These are phyloP conservation scores for Didymella keratinophila DNA, from an alignment of 2,329 filamentous ascomycete genomes.

Conservation along the genomic window DNA sequence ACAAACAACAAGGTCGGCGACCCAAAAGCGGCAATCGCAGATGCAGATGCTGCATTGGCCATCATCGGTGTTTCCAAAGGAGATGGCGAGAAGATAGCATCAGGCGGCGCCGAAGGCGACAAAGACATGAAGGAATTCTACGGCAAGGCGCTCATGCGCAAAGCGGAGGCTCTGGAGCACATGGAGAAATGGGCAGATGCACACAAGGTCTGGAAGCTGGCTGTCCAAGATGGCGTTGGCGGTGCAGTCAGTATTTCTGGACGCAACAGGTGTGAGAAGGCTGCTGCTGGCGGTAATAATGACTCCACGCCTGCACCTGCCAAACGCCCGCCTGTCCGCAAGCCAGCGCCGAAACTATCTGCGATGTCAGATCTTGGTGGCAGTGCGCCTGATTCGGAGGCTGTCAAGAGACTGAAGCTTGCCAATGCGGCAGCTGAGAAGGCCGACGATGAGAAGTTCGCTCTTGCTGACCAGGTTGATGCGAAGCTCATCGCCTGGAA, in stretches of 20 bases:
- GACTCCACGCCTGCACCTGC: constrained; percentile 26
- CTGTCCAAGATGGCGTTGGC: constrained; percentile 86
- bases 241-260: constrained; percentile 84
- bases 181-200: constrained; percentile 95
- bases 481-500: constrained; percentile 81
- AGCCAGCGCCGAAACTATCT: constrained; percentile 48
- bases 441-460: constrained; percentile 92
- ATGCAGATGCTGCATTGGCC: constrained; percentile 80
- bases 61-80: constrained; percentile 83
- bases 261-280: constrained; percentile 87
- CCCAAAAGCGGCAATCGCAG: constrained; percentile 82
- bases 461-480: constrained; percentile 84
- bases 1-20: constrained; percentile 92
- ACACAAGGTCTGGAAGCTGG: constrained; percentile 77
- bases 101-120: constrained; percentile 64
- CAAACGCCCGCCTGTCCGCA: constrained; percentile 40
- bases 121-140: constrained; percentile 94
- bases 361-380: constrained; percentile 54
- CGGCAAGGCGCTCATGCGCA: constrained; percentile 90
- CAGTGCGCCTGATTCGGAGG: constrained; percentile 67
- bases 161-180: constrained; percentile 93
- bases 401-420: constrained; percentile 80
- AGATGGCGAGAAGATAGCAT: constrained; percentile 78
- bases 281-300: constrained; percentile 59
- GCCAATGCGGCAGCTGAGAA: constrained; percentile 86